Conservation (phyloP, 306 rosid genomes). For the Chamaecrista fasciculata region DNA sequence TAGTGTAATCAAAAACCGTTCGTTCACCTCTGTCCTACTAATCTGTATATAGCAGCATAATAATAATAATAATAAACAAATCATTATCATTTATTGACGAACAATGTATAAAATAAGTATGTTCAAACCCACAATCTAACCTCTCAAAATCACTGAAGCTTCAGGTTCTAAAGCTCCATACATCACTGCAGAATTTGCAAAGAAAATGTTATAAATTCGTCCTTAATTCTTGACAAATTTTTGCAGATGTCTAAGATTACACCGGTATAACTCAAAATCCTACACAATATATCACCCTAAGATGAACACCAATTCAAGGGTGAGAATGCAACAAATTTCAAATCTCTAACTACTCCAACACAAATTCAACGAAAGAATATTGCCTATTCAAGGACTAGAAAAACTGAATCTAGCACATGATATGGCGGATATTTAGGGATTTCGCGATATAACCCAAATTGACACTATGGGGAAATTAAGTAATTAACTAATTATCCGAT, state of each 20-base stretch:
- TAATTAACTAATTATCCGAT: too few species aligned
- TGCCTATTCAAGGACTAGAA: neutral
- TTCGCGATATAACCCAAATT: slow-evolving; percentile 13
- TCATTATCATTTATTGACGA: neutral
- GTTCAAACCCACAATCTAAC: slow-evolving; percentile 2
- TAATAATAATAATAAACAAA: neutral
- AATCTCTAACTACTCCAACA: neutral
- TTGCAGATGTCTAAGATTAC: too few species aligned
- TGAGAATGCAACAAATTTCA: neutral
- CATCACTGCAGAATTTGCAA: too few species aligned
- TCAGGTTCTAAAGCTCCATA: slow-evolving; percentile 23
- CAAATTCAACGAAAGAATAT: neutral
- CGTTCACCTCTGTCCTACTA: neutral
- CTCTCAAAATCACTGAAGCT: neutral
- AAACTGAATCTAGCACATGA: slow-evolving; percentile 25
- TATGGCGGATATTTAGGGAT: neutral
- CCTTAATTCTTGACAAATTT: neutral
- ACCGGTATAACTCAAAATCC: neutral
- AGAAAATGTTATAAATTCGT: neutral
- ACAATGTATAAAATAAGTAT: neutral
- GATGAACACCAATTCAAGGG: neutral
- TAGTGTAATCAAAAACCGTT: neutral
- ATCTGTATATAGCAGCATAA: slow-evolving; percentile 22
- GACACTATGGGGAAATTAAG: too few species aligned
- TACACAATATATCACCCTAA: neutral